phyloP scores from a whole-genome alignment of 768 basidiomycete species.

The Pleurotus giganteus region DNA sequence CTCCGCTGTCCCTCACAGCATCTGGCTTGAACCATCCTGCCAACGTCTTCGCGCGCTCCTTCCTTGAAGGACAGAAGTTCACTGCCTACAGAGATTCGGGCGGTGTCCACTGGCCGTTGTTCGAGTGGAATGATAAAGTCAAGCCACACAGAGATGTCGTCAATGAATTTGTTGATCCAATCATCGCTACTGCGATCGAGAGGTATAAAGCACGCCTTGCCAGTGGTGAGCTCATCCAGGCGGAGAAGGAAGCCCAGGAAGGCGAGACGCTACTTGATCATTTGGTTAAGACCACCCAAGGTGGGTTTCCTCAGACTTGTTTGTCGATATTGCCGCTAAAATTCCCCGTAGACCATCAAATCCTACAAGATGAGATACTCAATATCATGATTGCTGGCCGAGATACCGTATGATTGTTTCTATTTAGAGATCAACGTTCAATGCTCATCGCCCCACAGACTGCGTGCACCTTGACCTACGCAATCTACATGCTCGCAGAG shows the following conservation, averaged over 20 bases:
- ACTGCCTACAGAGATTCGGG: conserved; percentile 34
- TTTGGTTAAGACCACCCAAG: conserved; percentile 50
- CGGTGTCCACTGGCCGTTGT: conserved; percentile 44
- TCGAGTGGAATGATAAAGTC: conserved; percentile 48
- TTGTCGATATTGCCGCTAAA: background rate
- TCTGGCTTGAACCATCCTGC: conserved; percentile 31
- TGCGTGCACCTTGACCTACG: conserved; percentile 50
- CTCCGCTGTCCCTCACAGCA: conserved; percentile 19
- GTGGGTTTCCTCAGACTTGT: conserved; percentile 23
- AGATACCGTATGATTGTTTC: conserved; percentile 48
- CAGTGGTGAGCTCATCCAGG: conserved; percentile 7
- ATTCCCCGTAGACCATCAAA: conserved; percentile 25
- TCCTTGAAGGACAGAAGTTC: conserved; percentile 40
- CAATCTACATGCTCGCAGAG: conserved; percentile 52
- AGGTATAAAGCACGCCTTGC: conserved; percentile 25
- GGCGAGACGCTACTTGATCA: conserved; percentile 46
- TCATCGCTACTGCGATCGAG: conserved; percentile 43
- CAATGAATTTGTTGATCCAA: conserved; percentile 46
- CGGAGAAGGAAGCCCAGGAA: conserved; percentile 28
- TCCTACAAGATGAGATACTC: conserved; percentile 47
- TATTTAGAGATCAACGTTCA: background rate
- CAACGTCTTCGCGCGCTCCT: conserved; percentile 46
- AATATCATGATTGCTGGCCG: conserved; percentile 58
- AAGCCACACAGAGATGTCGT: conserved; percentile 41
- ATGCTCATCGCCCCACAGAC: conserved; percentile 27